Conservation (phyloP, 2,329 filamentous ascomycete species). For the Nothophoma quercina region DNA sequence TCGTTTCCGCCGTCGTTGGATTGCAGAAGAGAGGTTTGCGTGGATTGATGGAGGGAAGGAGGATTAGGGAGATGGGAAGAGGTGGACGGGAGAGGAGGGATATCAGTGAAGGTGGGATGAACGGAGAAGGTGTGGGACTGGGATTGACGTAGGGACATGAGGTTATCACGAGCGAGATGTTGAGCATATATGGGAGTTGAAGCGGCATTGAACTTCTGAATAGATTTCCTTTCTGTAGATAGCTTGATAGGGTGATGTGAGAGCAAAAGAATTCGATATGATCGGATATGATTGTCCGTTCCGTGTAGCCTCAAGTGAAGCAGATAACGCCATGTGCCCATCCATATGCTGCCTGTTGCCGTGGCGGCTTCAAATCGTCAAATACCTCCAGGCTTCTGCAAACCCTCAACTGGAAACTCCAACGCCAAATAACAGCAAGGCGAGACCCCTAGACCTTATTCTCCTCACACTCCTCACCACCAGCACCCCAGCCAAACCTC, state of each 20-base stretch:
- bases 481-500: neutral
- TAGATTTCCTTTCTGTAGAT: constrained; percentile 18
- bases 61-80: constrained; percentile 76
- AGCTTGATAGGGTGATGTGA: neutral
- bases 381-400: neutral
- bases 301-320: neutral
- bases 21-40: constrained; percentile 91
- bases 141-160: constrained; percentile 2
- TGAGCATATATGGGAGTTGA: constrained; percentile 9
- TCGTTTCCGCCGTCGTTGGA: constrained; percentile 89
- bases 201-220: neutral
- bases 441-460: neutral
- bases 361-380: too few relatives aligned
- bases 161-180: neutral
- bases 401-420: too few relatives aligned
- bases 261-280: neutral
- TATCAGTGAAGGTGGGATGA: constrained; percentile 4
- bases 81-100: constrained; percentile 26
- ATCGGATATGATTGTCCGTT: neutral
- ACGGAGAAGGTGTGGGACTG: constrained; percentile 18
- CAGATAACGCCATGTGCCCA: neutral
- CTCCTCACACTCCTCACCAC: neutral
- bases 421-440: too few relatives aligned
- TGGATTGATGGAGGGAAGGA: constrained; percentile 91
- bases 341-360: too few relatives aligned